These are phyloP conservation scores for Beta lomatogona DNA, from an alignment of 179 eudicot genomes.

Conservation along the genomic window DNA sequence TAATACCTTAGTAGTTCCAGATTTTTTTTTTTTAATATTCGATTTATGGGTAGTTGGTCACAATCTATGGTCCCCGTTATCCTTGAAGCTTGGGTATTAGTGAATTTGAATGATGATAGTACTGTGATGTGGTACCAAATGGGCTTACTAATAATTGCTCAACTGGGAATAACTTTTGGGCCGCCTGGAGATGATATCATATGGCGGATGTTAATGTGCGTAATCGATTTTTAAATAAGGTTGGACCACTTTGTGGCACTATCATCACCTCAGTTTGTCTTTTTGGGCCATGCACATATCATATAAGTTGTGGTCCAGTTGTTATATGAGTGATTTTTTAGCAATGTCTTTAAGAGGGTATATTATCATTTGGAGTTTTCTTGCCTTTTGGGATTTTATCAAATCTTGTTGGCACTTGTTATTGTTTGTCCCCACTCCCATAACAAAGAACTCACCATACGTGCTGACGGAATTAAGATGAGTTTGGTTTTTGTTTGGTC, in stretches of 20 bases:
- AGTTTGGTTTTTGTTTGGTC: too few species aligned
- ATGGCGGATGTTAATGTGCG: background rate
- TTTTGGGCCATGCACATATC: conserved; percentile 36
- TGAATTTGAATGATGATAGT: background rate
- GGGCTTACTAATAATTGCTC: conserved; percentile 25
- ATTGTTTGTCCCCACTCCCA: conserved; percentile 5
- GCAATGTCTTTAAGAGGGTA: too few species aligned
- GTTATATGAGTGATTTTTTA: background rate
- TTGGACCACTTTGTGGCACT: conserved; percentile 30
- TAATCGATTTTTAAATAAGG: conserved; percentile 4
- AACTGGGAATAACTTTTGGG: conserved; percentile 29
- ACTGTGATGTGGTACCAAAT: conserved; percentile 23
- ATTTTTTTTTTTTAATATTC: background rate
- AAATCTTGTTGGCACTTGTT: background rate
- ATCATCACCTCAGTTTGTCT: conserved; percentile 26
- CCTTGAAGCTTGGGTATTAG: background rate
- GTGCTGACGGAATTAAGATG: too few species aligned
- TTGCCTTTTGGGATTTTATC: conserved; percentile 7
- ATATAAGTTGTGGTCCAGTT: conserved; percentile 34
- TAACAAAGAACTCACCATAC: background rate
- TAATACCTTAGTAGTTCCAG: too few species aligned
- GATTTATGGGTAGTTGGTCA: conserved; percentile 18
- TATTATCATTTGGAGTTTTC: background rate
- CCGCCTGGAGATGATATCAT: conserved; percentile 20
- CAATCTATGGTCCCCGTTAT: conserved; percentile 25